Evolutionary conservation across 768 basidiomycete genomes (phyloP), one percentile per base, ranked within the genome.

Genomic region (Xerocomellus intermedius): DNA sequence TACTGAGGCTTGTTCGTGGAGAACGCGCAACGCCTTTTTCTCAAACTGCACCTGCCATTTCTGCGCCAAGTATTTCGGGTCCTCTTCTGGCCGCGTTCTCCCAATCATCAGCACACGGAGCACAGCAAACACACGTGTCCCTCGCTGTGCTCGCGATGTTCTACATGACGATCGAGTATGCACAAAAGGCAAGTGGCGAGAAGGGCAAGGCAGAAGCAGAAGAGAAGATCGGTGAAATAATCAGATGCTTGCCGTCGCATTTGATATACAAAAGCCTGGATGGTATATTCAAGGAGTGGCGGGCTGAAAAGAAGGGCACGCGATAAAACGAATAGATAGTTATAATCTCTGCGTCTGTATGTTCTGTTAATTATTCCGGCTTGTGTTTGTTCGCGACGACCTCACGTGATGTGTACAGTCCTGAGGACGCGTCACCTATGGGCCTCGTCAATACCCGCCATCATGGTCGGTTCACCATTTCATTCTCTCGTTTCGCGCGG

Each of bases 251-350:
- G 58, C 96, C 97, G 32, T 85, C 86, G 30, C 88, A 92, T 68
- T 75, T 96, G 61, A 81, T 95, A 57, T 90, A 91, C 75, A 91
- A 91, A 74, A 91, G 90, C 65, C 71, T 98, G 69, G 97, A 99
- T 73, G 90, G 91, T 30, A 90, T 98, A 64, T 98, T 94, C 75
- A 91, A 91, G 68, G 94, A 96, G 68, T 92, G 90, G 90, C 78
- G 85, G 65, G 84, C 85, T 50, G 87, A 89, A 63, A 91, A 89
- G 76, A 91, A 90, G 72, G 84, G 86, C 42, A 74, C 86, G 39
- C 81, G 74, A 70, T 72, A 53, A 67, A 32, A 26, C 42, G 33
- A 46, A 26, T 64, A 52, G 54, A 58, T 21, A 48, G 55, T 42
- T 24, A 30, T 60, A 53, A 35, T 44, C 12, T 24, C 35, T 30